Base-by-base conservation (phyloP, 176 grass and related monocot genomes). In the Phyllostachys edulis region DNA sequence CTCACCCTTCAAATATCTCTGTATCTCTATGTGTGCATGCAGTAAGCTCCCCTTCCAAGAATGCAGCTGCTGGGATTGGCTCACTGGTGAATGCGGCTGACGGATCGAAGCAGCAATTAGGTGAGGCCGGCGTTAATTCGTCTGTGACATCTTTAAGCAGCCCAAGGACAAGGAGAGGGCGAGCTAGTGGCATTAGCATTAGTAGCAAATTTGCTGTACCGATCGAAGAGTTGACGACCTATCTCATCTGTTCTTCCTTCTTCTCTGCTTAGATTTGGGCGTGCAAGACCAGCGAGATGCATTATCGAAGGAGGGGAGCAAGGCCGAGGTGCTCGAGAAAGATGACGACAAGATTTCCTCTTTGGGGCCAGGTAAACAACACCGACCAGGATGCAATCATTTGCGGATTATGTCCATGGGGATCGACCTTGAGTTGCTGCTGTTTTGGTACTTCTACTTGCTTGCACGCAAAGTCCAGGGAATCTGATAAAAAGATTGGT, bases 291-390 rank as follows among this genome's bases (percentile, higher is more conserved):
- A 11, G 0, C 18, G 54, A 3, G 36, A 55, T 44, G 56, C 78
- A 38, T 39, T 72, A 26, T 82, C 83, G 17, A 78, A 71, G 79
- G 56, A 49, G 49, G 88, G 83, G 38, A 86, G 88, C 83, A 82
- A 60, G 47, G 88, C 37, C 0, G 79, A 86, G 84, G 88, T 78
- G 79, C 84, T 86, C 27, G 84, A 90, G 14, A 54, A 59, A 41
- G 85, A 80, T 42, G 88, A 67, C 67, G 78, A 1, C 45, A 65
- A 45, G 46, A 37, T 3, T 57, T 54, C 88, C 20, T 29, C 78
- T 9, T 18, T 29, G 37, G 66, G 5, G 46, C 16, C 78, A 86
- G 83, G 88, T 82, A 82, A 80, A 47, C 7, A 18, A 26, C 5
- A 1, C 57, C 23, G n/a, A 13, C n/a, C 57, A 61, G 13, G 57